phyloP scores from a whole-genome alignment of 1,139 yeast genomes.

The Saccharomyces hybrid region DNA sequence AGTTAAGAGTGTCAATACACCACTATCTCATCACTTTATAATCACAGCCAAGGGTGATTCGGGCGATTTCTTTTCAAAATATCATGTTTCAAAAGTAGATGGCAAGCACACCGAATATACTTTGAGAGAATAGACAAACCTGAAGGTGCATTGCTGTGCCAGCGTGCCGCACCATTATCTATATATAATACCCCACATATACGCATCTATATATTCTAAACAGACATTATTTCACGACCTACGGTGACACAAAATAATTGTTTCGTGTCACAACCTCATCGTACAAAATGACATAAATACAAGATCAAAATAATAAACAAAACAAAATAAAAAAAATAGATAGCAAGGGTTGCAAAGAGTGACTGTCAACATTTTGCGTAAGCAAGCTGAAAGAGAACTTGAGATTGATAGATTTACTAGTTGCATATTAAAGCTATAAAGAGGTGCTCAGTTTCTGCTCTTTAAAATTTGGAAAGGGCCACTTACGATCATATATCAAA shows the following conservation, averaged over 20 bases:
- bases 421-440: background rate
- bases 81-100: conserved; percentile 9
- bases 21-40: conserved; percentile 15
- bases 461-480: background rate
- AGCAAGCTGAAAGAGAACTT: background rate
- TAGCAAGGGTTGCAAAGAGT: background rate
- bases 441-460: background rate
- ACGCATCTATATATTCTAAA: background rate
- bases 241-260: background rate
- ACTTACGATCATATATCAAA: background rate
- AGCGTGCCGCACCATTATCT: background rate
- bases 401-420: background rate
- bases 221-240: background rate
- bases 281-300: background rate
- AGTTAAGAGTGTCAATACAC: conserved; percentile 7
- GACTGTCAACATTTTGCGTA: background rate
- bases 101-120: conserved; percentile 21
- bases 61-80: conserved; percentile 12
- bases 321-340: background rate
- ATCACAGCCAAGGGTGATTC: conserved; percentile 16
- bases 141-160: background rate
- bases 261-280: background rate
- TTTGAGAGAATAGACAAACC: background rate
- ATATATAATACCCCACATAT: background rate
- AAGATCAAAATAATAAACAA: background rate